These are phyloP conservation scores for Theobroma cacao DNA, from an alignment of 345 rosid species.

Conservation along the genomic window DNA sequence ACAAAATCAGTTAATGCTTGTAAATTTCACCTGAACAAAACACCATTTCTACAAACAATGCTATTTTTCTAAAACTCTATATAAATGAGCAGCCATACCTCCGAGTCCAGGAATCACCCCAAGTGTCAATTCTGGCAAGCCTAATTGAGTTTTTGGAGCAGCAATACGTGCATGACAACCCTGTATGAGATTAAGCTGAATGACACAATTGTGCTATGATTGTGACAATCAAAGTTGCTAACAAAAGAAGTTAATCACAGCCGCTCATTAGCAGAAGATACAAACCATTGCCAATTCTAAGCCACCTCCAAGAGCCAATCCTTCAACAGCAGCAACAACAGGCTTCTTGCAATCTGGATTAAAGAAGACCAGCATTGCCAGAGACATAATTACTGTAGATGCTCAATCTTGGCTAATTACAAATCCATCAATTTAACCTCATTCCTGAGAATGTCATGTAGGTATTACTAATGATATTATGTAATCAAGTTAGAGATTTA, in stretches of 20 bases:
- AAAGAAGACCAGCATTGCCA: neutral
- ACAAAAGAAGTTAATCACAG: conserved; percentile 1
- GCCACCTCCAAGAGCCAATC: conserved; percentile 97
- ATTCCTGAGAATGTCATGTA: neutral
- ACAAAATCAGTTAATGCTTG: neutral
- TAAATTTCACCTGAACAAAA: neutral
- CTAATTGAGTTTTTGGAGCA: conserved; percentile 72
- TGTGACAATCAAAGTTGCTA: neutral
- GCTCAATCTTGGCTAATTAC: neutral
- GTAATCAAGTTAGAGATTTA: neutral
- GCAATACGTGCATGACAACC: conserved; percentile 88
- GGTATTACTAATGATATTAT: neutral
- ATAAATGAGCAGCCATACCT: conserved; percentile 43
- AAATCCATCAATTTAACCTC: neutral
- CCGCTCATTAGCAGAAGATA: conserved; percentile 12
- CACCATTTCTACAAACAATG: neutral
- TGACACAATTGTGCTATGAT: neutral
- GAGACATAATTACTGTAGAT: neutral
- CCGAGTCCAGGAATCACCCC: conserved; percentile 94
- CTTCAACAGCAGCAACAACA: conserved; percentile 92
- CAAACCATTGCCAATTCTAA: conserved; percentile 85
- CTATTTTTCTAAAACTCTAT: neutral
- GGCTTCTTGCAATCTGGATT: conserved; percentile 83
- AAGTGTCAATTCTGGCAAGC: conserved; percentile 84
- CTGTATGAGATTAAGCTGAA: conserved; percentile 27